These are phyloP conservation scores for Candida sanyaensis DNA, from an alignment of 1,139 yeast genomes.

Conservation along the genomic window DNA sequence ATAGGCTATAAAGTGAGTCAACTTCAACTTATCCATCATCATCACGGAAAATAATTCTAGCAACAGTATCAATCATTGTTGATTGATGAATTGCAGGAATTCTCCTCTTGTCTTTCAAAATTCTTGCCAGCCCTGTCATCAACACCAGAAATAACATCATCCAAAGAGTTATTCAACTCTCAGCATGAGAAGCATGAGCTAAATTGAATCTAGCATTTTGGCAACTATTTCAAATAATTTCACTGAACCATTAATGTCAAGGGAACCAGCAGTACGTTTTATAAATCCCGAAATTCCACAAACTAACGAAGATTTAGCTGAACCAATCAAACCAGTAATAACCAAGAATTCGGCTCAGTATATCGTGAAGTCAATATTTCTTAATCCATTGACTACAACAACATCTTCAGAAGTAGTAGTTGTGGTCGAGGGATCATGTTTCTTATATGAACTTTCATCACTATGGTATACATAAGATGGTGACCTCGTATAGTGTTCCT, in stretches of 20 bases:
- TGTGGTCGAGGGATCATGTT: constrained; percentile 6
- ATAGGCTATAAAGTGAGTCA: constrained; percentile 42
- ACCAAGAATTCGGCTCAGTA: too few species aligned
- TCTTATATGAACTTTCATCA: constrained; percentile 10
- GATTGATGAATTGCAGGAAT: constrained; percentile 51
- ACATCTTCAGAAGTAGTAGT: constrained; percentile 7
- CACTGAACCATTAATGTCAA: constrained; percentile 44
- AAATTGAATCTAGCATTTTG: constrained; percentile 50
- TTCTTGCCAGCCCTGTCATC: constrained; percentile 14
- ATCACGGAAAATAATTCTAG: constrained; percentile 39
- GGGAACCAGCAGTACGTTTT: constrained; percentile 42
- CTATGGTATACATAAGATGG: constrained; percentile 1
- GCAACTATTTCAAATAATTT: constrained; percentile 51
- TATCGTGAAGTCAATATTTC: too few species aligned
- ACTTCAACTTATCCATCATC: constrained; percentile 45
- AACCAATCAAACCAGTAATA: constrained; percentile 72
- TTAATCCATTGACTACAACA: constrained; percentile 15
- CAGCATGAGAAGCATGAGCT: constrained; percentile 47
- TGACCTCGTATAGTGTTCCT: too few species aligned
- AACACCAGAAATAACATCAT: constrained; percentile 51
- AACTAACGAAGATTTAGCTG: constrained; percentile 69
- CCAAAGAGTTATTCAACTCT: constrained; percentile 42
- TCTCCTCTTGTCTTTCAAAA: constrained; percentile 38
- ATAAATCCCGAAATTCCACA: constrained; percentile 57
- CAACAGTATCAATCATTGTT: constrained; percentile 44